phyloP scores from a whole-genome alignment of 257 asterid genomes.

The Rauvolfia tetraphylla region DNA sequence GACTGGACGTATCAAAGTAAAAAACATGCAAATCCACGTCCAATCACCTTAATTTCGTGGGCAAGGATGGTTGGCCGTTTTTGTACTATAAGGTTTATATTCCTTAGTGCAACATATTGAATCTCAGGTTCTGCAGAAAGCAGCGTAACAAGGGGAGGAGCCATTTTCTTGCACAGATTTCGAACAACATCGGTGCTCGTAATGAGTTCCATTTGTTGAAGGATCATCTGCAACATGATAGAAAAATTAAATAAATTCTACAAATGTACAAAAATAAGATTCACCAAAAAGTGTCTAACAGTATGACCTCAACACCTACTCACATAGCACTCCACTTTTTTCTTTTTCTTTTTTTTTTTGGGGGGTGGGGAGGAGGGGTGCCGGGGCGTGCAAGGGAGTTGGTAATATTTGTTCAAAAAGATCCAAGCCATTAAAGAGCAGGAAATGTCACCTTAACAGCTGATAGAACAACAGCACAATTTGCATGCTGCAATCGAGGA shows the following conservation, averaged over 20 bases:
- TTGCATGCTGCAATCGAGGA: constrained; percentile 97
- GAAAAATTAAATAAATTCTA: constrained; percentile 11
- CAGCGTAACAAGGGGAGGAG: constrained; percentile 96
- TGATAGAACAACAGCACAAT: constrained; percentile 98
- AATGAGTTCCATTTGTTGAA: constrained; percentile 97
- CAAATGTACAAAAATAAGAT: neutral
- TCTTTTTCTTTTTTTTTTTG: neutral
- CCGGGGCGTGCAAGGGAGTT: neutral
- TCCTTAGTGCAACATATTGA: constrained; percentile 90
- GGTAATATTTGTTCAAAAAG: neutral
- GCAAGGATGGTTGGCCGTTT: constrained; percentile 96
- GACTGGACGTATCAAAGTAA: neutral
- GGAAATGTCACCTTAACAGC: constrained; percentile 65
- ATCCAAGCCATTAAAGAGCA: neutral
- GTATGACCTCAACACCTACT: neutral
- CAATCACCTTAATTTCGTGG: constrained; percentile 84
- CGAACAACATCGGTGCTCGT: constrained; percentile 97
- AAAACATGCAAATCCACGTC: constrained; percentile 7
- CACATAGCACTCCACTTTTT: neutral
- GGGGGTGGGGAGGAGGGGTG: neutral
- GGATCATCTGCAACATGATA: constrained; percentile 77
- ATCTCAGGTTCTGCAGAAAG: constrained; percentile 98
- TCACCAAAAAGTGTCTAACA: neutral
- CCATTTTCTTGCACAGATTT: constrained; percentile 99
- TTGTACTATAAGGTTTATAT: constrained; percentile 95